Base-by-base conservation (phyloP, 202 grass and related monocot genomes). In the Schoenoplectus triqueter region DNA sequence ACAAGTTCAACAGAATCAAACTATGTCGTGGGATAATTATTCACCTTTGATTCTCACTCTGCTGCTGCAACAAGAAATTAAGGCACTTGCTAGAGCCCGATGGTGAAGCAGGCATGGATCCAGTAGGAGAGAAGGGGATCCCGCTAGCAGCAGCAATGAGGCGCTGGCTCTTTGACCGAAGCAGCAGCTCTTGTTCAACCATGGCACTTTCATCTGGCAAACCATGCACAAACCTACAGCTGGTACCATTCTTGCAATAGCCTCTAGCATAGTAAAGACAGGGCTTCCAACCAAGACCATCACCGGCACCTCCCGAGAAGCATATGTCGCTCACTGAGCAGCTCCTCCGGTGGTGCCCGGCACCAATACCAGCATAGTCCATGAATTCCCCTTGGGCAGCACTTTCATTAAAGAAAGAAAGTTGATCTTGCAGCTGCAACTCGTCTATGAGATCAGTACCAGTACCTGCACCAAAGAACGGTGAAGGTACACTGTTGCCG, bases 261-360 rank as follows among this genome's bases (percentile, higher is more conserved):
- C 95, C 95, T 59, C 95, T 90, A 2, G 95, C 88, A 64, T 87
- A 98, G 83, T 98, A 95, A 10, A 93, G 91, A 82, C 95, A 98
- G 1, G 92, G 92, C 75, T 95, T 95, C 88, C 92, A 95, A 0
- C 88, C 95, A n/a, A 92, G 79, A 6, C 85, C 80, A 2, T 87
- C 85, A 3, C 65, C 82, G 19, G 79, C 70, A 22, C 73, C 85
- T 0, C 89, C 87, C 1, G 87, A 82, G 61, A 97, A 86, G 88
- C 82, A 88, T 76, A 89, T 77, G 85, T 97, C 95, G 86, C 84
- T 88, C 54, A 90, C 87, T 0, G 92, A 97, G 64, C 82, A 86
- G 83, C 89, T 93, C 52, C 95, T 87, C 51, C 92, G 88, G 80
- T 97, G 95, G 80, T 85, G 73, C 13, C 79, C 86, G 2, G 85